These are phyloP conservation scores for Sabuloglossum arenarium DNA, from an alignment of 495 filamentous ascomycete genomes.

Conservation along the genomic window DNA sequence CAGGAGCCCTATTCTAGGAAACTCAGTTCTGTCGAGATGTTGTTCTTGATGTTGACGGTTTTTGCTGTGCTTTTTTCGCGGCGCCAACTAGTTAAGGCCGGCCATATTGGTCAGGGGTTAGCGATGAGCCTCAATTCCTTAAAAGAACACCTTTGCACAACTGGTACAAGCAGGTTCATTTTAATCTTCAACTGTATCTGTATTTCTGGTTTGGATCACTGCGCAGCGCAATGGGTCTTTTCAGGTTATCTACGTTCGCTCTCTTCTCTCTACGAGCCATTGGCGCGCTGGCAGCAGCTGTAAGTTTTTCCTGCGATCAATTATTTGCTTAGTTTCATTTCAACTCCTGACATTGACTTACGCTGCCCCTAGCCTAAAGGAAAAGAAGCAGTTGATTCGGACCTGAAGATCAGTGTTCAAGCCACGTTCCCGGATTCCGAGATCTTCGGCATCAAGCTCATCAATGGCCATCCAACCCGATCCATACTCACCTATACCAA, in stretches of 20 bases:
- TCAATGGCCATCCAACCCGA: conserved; percentile 78
- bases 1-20: no score
- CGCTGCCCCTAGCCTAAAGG: background rate
- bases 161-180: background rate
- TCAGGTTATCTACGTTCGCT: background rate
- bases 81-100: background rate
- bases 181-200: background rate
- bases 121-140: background rate
- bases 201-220: background rate
- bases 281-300: background rate
- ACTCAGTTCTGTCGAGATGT: no score
- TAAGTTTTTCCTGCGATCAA: no score
- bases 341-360: background rate
- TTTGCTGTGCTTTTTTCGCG: no score
- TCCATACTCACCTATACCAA: conserved; percentile 68
- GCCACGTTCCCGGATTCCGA: conserved; percentile 72
- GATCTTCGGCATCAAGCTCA: conserved; percentile 86
- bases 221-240: background rate
- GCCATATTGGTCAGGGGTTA: background rate
- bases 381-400: background rate
- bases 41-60: no score
- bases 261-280: background rate
- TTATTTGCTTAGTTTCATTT: no score
- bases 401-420: conserved; percentile 47
- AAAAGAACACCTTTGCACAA: background rate